Evolutionary conservation across 108 stramenopile genomes (phyloP), one percentile per base, ranked within the genome.

Genomic region (Fistulifera pelliculosa): DNA sequence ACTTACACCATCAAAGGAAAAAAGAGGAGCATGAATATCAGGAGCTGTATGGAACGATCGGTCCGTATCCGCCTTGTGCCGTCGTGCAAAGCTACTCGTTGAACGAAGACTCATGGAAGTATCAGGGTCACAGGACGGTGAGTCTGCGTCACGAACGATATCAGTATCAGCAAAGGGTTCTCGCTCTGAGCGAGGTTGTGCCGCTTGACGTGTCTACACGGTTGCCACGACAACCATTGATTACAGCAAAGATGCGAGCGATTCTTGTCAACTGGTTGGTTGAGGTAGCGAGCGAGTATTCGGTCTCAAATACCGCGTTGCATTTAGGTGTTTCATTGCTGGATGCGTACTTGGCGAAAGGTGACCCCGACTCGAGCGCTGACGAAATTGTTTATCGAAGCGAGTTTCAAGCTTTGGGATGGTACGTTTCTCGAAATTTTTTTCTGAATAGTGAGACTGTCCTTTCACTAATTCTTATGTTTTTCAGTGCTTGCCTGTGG

Each of bases 181-280:
- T 35, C 8, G 3, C 31, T 35, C 31, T 35, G 31, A 35, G 8
- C 6, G 31, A 35, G 8, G 31, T 35, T 19, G 3, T 10, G 3
- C 45, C 45, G 10, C 22, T 47, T 3, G 22, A 47, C 45, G 45
- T 47, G 45, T 23, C 45, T 7, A 47, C 21, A 8, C 3, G 31
- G 8, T 11, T 45, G 4, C 44, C 44, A 17, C 39, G 16, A 40
- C 81, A 83, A 49, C 70, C 79, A 23, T 51, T 76, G 11, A 45
- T 94, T 38, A 92, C 69, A 22, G 51, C 54, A 27, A 75, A 80
- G 28, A 95, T 92, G 87, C 63, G 94, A 19, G 74, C 72, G 4
- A 79, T 91, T 43, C 69, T 95, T 16, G 70, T 95, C 49, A 88
- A 93, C 68, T 95, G 94, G 94, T 42, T 93, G 49, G 74, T 90